These are phyloP conservation scores for Colletotrichum incanum DNA, from an alignment of 2,329 filamentous ascomycete genomes.

Conservation along the genomic window DNA sequence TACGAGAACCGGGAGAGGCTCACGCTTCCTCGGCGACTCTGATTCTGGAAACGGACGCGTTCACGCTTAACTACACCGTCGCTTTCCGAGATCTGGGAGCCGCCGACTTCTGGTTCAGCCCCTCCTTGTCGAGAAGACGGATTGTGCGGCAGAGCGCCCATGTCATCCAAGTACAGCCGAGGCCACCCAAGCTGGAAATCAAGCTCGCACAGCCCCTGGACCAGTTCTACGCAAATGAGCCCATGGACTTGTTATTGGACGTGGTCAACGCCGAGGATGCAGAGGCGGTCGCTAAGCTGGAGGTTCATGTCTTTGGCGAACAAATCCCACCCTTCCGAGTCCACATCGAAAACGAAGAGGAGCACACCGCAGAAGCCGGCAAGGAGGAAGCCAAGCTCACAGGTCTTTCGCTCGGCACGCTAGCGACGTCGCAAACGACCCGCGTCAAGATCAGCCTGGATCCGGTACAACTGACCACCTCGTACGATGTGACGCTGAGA, in stretches of 20 bases:
- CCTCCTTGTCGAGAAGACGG: constrained; percentile 60
- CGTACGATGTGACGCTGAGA: constrained; percentile 79
- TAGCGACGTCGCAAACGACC: constrained; percentile 62
- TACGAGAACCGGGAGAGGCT: constrained; percentile 87
- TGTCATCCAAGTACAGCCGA: constrained; percentile 82
- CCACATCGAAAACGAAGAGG: constrained; percentile 53
- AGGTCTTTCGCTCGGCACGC: constrained; percentile 62
- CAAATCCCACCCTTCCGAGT: constrained; percentile 64
- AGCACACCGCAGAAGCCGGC: constrained; percentile 51
- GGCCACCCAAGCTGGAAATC: constrained; percentile 93
- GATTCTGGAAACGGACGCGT: constrained; percentile 74
- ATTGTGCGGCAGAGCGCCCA: constrained; percentile 66
- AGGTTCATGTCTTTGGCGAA: constrained; percentile 77
- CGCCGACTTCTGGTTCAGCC: constrained; percentile 66
- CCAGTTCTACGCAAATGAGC: constrained; percentile 90
- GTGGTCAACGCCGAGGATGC: constrained; percentile 89
- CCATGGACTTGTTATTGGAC: constrained; percentile 77
- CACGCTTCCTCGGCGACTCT: constrained; percentile 76
- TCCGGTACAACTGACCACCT: constrained; percentile 66
- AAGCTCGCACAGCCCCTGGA: constrained; percentile 72
- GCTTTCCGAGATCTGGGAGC: constrained; percentile 62
- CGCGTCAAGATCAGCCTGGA: constrained; percentile 65
- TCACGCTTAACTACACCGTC: constrained; percentile 78
- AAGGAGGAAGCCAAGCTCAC: constrained; percentile 61
- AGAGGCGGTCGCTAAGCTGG: constrained; percentile 79